Evolutionary conservation across 495 filamentous ascomycete species (phyloP), one percentile per base, ranked within the genome.

Genomic region (Lophiostoma macrostomum): DNA sequence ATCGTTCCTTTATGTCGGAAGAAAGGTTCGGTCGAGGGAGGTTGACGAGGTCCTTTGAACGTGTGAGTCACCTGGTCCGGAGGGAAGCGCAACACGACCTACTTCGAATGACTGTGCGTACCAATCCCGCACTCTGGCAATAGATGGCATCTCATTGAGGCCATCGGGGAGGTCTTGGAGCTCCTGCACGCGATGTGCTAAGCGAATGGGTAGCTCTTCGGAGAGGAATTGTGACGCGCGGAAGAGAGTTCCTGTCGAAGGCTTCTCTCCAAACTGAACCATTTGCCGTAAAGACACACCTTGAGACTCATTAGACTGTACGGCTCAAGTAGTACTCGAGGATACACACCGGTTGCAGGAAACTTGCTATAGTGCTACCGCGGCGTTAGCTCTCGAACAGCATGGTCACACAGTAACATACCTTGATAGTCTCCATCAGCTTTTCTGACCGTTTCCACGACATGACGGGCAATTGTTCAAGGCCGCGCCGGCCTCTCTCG

Each of bases 71-170:
- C 30, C 53, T 14, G 32, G 12, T 27, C 63, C 49, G 64, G 53
- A 71, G 53, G 67, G 40, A 50, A 22, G 11, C 13, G 28, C 35
- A 16, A 18, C 34, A 7, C 54, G 50, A 64, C 74, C 58, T 80
- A 97, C 91, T 83, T 98, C 91, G 67, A 98, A 97, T 44, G 94
- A 97, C 73, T 98, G 94, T 54, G 93, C 94, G 72, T 98, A 98
- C 93, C 93, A 98, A 59, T 96, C 90, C 70, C 87, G 82, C 44
- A 98, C 93, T 68, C 83, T 90, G 69, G 86, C 84, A 48, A 98
- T 96, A 13, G 91, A 96, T 27, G 91, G 88, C 93, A 97, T 98
- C 52, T 97, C 90, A 69, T 88, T 96, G 53, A 98, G 80, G 48
- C 94, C 93, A 80, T 97, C 93, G n/a, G 93, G 93, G 5, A 98